Conservation (phyloP, 2,329 filamentous ascomycete genomes). For the Pseudovirgaria hyperparasitica region DNA sequence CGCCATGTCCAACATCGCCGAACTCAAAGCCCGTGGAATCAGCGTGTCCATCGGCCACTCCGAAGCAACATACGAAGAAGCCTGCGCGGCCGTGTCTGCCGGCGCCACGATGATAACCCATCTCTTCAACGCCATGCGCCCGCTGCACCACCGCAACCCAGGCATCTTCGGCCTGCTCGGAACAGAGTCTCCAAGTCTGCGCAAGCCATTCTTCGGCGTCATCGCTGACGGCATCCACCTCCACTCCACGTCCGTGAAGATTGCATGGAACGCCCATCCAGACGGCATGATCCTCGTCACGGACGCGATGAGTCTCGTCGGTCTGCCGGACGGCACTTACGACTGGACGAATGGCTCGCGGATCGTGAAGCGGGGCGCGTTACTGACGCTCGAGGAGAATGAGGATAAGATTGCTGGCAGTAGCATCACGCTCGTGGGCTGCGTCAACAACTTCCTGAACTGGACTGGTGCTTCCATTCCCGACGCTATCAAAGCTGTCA, state of each 20-base stretch:
- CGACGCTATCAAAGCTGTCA: constrained; percentile 59
- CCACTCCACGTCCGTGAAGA: constrained; percentile 77
- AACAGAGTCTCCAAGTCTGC: constrained; percentile 15
- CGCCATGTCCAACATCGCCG: constrained; percentile 55
- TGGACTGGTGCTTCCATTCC: constrained; percentile 60
- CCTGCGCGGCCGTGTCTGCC: constrained; percentile 53
- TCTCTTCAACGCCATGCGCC: constrained; percentile 87
- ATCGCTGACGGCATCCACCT: constrained; percentile 87
- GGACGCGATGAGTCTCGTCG: constrained; percentile 80
- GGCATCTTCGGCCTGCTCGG: constrained; percentile 81
- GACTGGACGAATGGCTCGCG: constrained; percentile 67
- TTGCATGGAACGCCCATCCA: constrained; percentile 77
- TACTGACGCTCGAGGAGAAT: constrained; percentile 65
- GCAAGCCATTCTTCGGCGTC: constrained; percentile 71
- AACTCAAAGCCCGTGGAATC: constrained; percentile 53
- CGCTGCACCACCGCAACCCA: constrained; percentile 80
- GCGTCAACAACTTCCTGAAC: constrained; percentile 66
- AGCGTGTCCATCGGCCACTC: constrained; percentile 76
- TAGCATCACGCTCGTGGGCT: constrained; percentile 64
- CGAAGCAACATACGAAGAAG: constrained; percentile 76
- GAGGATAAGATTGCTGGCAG: constrained; percentile 42
- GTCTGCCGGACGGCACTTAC: constrained; percentile 72
- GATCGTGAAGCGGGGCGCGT: constrained; percentile 57
- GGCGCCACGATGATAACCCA: constrained; percentile 87
- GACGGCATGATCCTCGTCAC: constrained; percentile 80